These are phyloP conservation scores for Aspergillus cristatus DNA, from an alignment of 495 filamentous ascomycete genomes.

Conservation along the genomic window DNA sequence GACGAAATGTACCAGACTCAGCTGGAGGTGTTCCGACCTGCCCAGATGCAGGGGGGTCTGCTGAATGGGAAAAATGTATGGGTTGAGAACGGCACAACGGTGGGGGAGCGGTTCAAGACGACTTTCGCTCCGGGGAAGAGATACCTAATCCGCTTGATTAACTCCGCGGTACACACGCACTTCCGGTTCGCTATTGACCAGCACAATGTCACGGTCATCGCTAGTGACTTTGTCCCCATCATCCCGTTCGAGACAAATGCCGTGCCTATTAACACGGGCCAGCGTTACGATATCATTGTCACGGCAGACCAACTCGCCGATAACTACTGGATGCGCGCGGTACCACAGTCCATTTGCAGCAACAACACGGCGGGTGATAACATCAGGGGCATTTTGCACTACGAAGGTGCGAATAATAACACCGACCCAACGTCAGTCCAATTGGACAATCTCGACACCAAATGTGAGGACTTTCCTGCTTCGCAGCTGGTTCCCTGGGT, in stretches of 20 bases:
- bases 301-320: constrained; percentile 55
- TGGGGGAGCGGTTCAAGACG: constrained; percentile 45
- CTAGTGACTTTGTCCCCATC: constrained; percentile 44
- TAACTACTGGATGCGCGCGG: constrained; percentile 27
- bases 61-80: too few relatives aligned
- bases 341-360: constrained; percentile 47
- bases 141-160: constrained; percentile 69
- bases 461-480: constrained; percentile 57
- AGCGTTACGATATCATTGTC: constrained; percentile 60
- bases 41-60: constrained; percentile 35
- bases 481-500: too few relatives aligned
- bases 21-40: too few relatives aligned
- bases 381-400: constrained; percentile 42
- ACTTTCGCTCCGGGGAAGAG: constrained; percentile 60
- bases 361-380: constrained; percentile 78
- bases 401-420: constrained; percentile 39
- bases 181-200: constrained; percentile 73
- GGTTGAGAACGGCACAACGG: too few relatives aligned
- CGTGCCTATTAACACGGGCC: constrained; percentile 60
- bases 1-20: too few relatives aligned
- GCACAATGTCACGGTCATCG: constrained; percentile 53
- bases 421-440: too few relatives aligned
- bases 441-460: constrained; percentile 22
- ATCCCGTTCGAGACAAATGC: constrained; percentile 49
- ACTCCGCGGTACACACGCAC: constrained; percentile 65